A percentile compares a stretch with the other conserved stretches of the same genome.
phyloP scores from a whole-genome alignment of 129 eudicot genomes.

The Chrysanthemum seticuspe region DNA sequence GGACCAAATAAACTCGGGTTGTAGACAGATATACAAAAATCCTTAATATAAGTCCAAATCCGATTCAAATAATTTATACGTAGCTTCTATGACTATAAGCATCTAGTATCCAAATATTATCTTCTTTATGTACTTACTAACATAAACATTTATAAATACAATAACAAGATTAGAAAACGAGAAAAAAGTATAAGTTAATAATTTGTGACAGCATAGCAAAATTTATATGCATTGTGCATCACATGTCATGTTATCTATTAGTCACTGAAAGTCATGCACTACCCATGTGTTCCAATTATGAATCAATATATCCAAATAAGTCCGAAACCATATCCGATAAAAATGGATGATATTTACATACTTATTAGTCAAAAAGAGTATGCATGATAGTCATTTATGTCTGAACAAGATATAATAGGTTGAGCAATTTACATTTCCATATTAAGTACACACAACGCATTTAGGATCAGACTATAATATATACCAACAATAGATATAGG shows the following conservation, averaged over 20 bases:
- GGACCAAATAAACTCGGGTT: neutral
- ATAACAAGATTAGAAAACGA: constrained; percentile 1
- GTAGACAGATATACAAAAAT: neutral
- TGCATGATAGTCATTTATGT: neutral
- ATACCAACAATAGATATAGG: neutral
- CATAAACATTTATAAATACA: neutral
- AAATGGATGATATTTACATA: constrained; percentile 1
- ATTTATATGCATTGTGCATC: constrained; percentile 19
- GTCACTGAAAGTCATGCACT: constrained; percentile 1
- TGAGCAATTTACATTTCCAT: constrained; percentile 1
- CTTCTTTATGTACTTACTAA: neutral
- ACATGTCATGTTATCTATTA: constrained; percentile 9
- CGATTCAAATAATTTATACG: neutral
- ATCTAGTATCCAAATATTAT: constrained; percentile 3
- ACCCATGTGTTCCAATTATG: constrained; percentile 17
- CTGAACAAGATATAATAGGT: neutral
- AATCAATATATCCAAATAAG: constrained; percentile 10
- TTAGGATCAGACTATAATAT: neutral
- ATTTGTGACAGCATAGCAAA: constrained; percentile 5
- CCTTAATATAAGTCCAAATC: neutral
- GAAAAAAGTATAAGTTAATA: neutral
- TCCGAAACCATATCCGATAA: constrained; percentile 13
- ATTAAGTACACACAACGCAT: neutral
- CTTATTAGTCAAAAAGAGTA: neutral
- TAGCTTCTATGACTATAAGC: neutral